Base-by-base conservation (phyloP, 208 protist species). In the Crithidia expoeki region DNA sequence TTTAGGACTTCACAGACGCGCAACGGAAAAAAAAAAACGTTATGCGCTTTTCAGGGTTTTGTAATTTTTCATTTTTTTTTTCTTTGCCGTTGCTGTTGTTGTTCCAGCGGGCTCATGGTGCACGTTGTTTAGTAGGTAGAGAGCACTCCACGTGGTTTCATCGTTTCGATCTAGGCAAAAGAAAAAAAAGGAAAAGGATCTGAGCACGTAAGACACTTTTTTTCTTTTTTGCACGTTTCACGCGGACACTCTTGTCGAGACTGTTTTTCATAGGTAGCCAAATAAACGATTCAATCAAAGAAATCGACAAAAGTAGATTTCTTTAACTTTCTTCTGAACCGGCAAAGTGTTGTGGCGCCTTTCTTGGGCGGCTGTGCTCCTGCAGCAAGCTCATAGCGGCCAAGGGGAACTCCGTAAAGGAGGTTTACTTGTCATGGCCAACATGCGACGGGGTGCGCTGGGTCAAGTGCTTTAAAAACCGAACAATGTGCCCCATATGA, bases 191-290 rank as follows among this genome's bases (percentile, higher is more conserved):
- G 23, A 38, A 4, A 47, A 47, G 14, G 16, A 47, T n/a, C 12
- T 47, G 42, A 47, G n/a, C n/a, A n/a, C n/a, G n/a, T n/a, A n/a
- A 47, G 16, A 5, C 16, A 4, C 30, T 9, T 16, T 59, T 3
- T 14, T 28, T 4, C 21, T 47, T 21, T 1, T 10, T 52, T 3
- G 27, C 27, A 38, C 2, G 40, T 51, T 27, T 36, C 5, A 32
- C 27, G 40, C 36, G 10, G 21, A n/a, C 58, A 25, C 38, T 38
- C 38, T 28, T 16, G 40, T 71, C 62, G 44, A 56, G 60, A 11
- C 44, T 53, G 44, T 52, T 70, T 40, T 57, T 77, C 60, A 44
- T 69, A 72, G 72, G 38, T 58, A 66, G 58, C 50, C 42, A 63
- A 60, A 38, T 42, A 51, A 61, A 44, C 56, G 12, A 63, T 47